Evolutionary conservation across 164 flowering plant species (phyloP).

Genomic region (Buxus sempervirens): DNA sequence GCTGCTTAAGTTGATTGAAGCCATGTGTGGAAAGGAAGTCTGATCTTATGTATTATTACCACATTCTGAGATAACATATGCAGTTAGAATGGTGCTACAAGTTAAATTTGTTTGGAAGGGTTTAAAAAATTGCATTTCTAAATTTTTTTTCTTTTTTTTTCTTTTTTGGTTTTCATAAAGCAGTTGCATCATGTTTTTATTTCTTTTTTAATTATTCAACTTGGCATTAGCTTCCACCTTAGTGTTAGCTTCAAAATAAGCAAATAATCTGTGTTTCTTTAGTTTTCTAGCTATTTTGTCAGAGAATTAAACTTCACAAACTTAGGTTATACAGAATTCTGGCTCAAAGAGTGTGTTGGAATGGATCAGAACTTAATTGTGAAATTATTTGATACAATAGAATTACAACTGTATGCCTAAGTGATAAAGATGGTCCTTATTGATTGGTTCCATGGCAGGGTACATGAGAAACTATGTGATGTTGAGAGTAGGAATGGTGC

Average conservation of each 20-base stretch:
- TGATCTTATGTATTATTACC: no score
- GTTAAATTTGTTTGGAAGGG: neutral
- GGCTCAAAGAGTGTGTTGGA: neutral
- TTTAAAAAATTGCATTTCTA: neutral
- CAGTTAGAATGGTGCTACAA: neutral
- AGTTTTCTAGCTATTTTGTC: neutral
- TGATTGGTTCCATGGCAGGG: slow-evolving; percentile 36
- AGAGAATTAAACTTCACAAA: neutral
- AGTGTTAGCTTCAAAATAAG: neutral
- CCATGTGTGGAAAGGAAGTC: neutral
- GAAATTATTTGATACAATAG: neutral
- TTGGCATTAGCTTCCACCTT: neutral
- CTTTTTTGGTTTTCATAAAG: neutral
- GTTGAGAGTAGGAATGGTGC: slow-evolving; percentile 72
- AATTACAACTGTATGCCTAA: neutral
- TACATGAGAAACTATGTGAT: slow-evolving; percentile 54
- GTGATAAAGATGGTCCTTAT: neutral
- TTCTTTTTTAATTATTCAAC: neutral
- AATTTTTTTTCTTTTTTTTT: neutral
- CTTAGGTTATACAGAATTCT: neutral
- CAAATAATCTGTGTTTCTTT: no score
- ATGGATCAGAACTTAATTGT: neutral
- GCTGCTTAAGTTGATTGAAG: neutral
- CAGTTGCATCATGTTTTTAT: neutral
- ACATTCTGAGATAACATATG: no score